Evolutionary conservation across 257 asterid species (phyloP).

Genomic region (Asclepias syriaca): DNA sequence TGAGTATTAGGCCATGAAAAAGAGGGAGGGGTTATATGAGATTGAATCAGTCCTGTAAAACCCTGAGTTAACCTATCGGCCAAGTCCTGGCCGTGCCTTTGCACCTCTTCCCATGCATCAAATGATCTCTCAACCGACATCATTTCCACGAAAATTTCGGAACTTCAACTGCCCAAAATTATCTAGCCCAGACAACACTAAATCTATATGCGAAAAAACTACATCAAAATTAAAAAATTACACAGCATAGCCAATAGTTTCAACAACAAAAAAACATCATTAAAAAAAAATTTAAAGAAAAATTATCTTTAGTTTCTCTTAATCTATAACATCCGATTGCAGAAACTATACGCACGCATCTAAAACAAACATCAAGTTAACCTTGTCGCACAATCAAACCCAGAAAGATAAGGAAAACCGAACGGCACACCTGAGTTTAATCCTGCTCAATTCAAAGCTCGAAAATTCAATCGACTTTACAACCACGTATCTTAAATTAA

Average conservation of each 20-base stretch:
- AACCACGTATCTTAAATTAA: neutral
- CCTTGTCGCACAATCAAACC: neutral
- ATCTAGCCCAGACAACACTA: neutral
- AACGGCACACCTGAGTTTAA: neutral
- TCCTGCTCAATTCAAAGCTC: neutral
- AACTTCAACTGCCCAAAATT: neutral
- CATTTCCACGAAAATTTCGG: constrained; percentile 32
- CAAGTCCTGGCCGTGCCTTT: constrained; percentile 86
- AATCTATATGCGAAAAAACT: neutral
- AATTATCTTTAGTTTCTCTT: neutral
- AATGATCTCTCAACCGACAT: constrained; percentile 93
- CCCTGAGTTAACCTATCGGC: constrained; percentile 90
- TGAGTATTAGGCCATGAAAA: constrained; percentile 80
- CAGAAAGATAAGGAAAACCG: neutral
- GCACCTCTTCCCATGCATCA: constrained; percentile 99
- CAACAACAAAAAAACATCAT: neutral
- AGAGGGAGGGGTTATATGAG: constrained; percentile 71
- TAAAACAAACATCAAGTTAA: neutral
- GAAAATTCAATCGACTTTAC: neutral
- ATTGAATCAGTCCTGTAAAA: constrained; percentile 73
- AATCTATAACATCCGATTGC: neutral
- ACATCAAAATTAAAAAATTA: neutral
- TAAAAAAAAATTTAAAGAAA: neutral
- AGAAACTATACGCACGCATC: neutral
- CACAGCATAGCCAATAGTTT: neutral